phyloP scores from a whole-genome alignment of 306 rosid genomes.

The Corylus heterophylla region DNA sequence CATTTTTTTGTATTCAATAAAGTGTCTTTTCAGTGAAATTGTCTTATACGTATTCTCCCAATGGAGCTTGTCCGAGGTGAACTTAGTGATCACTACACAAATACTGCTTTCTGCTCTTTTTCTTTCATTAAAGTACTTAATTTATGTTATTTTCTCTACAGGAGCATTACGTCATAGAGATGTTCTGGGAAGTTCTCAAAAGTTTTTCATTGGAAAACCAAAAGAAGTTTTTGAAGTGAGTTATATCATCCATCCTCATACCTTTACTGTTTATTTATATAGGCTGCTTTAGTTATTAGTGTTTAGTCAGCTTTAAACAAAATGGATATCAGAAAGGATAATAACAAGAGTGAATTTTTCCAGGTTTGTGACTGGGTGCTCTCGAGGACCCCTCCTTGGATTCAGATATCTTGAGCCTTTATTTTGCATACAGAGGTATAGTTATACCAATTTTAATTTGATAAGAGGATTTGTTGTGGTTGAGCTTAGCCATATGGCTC shows the following conservation, averaged over 20 bases:
- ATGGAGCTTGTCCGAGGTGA: background rate
- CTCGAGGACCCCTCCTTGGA: conserved; percentile 97
- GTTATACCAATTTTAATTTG: background rate
- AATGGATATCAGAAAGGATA: conserved; percentile 16
- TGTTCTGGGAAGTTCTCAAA: conserved; percentile 95
- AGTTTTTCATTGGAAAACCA: conserved; percentile 83
- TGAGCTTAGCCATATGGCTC: conserved; percentile 3
- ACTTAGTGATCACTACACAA: background rate
- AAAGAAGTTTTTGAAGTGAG: conserved; percentile 92
- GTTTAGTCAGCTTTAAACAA: conserved; percentile 10
- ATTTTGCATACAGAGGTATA: conserved; percentile 93
- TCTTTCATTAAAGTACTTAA: conserved; percentile 12
- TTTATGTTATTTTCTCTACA: conserved; percentile 34
- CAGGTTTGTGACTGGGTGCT: conserved; percentile 99
- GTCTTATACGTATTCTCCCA: background rate
- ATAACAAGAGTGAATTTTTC: conserved; percentile 15
- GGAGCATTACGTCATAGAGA: conserved; percentile 90
- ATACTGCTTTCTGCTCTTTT: background rate
- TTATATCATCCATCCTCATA: conserved; percentile 12
- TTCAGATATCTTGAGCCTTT: conserved; percentile 84
- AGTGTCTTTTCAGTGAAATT: background rate
- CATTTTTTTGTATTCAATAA: background rate
- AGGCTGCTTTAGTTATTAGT: background rate
- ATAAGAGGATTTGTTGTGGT: background rate
- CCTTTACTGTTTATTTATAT: background rate